Evolutionary conservation across 805 yeast genomes (phyloP).

Genomic region (Kodamaea hsintzibuensis): DNA sequence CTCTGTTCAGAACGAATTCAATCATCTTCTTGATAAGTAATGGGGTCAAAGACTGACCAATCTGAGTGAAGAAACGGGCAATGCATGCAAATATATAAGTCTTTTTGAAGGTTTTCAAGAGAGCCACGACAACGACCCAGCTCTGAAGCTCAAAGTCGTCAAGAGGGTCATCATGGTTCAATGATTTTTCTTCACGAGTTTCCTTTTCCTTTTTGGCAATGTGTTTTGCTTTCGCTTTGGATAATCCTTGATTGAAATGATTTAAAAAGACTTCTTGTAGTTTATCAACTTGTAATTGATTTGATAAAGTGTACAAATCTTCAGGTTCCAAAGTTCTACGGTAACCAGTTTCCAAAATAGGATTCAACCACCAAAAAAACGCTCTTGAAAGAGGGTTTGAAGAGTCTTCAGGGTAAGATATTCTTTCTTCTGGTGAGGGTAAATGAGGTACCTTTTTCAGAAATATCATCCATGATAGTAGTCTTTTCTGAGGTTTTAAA

Average conservation of each 20-base stretch:
- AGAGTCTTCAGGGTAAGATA: constrained; percentile 41
- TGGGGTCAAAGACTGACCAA: constrained; percentile 33
- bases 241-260: constrained; percentile 14
- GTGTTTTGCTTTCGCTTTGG: constrained; percentile 17
- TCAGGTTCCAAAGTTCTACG: constrained; percentile 66
- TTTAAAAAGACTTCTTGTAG: constrained; percentile 29
- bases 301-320: constrained; percentile 47
- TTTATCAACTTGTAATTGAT: constrained; percentile 28
- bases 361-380: constrained; percentile 69
- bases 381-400: constrained; percentile 42
- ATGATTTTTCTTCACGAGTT: constrained; percentile 20
- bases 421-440: constrained; percentile 52
- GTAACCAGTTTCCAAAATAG: constrained; percentile 65
- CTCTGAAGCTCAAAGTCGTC: constrained; percentile 19
- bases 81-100: constrained; percentile 25
- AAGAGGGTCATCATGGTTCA: constrained; percentile 5
- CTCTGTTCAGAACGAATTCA: constrained; percentile 29
- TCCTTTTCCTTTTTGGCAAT: constrained; percentile 25
- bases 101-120: constrained; percentile 3
- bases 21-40: constrained; percentile 39
- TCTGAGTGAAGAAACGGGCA: constrained; percentile 24
- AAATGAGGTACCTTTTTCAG: constrained; percentile 43
- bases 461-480: constrained; percentile 30
- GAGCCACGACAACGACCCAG: constrained; percentile 19
- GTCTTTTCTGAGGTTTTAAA: constrained; percentile 25